Evolutionary conservation across 169 alveolate species (phyloP).

Genomic region (Blepharisma undulans): DNA sequence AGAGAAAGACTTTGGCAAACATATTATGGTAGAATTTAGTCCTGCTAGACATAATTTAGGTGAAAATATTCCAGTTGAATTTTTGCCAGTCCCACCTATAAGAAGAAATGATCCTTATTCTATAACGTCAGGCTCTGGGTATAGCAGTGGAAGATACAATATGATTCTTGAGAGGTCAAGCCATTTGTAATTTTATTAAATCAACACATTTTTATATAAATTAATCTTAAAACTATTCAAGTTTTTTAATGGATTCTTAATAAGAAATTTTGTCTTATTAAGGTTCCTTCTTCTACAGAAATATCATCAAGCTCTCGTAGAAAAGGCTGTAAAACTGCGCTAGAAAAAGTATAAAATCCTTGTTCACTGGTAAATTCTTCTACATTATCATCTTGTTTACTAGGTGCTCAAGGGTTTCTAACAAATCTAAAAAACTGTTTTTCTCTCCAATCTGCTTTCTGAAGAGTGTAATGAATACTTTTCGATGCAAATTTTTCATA

Average conservation of each 20-base stretch:
- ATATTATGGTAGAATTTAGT: conserved; percentile 28
- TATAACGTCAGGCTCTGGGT: neutral
- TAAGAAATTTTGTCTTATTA: neutral
- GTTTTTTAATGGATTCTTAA: neutral
- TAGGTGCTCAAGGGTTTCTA: neutral
- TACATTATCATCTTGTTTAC: neutral
- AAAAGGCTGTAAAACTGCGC: conserved; percentile 18
- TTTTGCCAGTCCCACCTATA: neutral
- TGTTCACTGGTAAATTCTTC: neutral
- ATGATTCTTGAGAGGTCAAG: neutral
- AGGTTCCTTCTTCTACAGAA: neutral
- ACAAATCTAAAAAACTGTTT: neutral
- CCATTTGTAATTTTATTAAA: neutral
- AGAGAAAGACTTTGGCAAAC: neutral
- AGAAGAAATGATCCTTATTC: neutral
- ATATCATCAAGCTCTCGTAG: neutral
- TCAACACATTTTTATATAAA: neutral
- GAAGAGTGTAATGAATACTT: neutral
- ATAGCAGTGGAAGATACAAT: neutral
- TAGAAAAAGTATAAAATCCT: conserved; percentile 7
- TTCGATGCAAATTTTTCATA: neutral
- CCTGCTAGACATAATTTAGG: neutral
- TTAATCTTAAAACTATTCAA: neutral
- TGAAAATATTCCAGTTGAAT: neutral
- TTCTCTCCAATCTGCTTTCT: neutral